These are phyloP conservation scores for Bipolaris oryzae DNA, from an alignment of 2,329 filamentous ascomycete genomes.

Conservation along the genomic window DNA sequence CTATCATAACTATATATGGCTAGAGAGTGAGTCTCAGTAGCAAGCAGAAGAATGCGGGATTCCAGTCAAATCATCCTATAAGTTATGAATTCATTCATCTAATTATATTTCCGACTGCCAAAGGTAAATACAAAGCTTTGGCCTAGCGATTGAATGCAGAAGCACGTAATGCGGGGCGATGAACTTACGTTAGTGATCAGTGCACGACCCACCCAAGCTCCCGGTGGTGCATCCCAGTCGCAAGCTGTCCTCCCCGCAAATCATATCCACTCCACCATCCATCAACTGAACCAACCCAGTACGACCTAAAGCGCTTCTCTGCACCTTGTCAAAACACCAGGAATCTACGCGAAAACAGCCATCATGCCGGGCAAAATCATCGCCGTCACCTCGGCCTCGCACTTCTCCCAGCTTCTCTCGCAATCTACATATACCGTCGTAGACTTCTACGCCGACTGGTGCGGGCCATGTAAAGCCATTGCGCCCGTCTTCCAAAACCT, in stretches of 20 bases:
- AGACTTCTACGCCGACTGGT: constrained; percentile 63
- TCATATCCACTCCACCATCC: neutral
- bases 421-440: constrained; percentile 52
- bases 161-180: neutral
- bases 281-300: neutral
- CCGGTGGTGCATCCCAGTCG: constrained; percentile 9
- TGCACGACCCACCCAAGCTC: constrained; percentile 10
- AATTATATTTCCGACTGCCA: too few species aligned
- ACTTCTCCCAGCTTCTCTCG: constrained; percentile 45
- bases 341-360: neutral
- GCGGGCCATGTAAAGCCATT: constrained; percentile 63
- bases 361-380: constrained; percentile 43
- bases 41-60: too few species aligned
- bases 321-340: neutral
- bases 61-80: too few species aligned
- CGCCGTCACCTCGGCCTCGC: constrained; percentile 39
- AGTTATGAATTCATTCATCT: too few species aligned
- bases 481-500: constrained; percentile 58
- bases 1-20: too few species aligned
- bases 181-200: neutral
- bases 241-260: constrained; percentile 18
- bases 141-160: too few species aligned
- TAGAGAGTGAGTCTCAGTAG: too few species aligned
- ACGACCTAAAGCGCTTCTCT: neutral
- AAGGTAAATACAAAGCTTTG: too few species aligned